Percentiles rank a stretch among this genome's conserved stretches.
These are phyloP conservation scores for Sporothrix phasma DNA, from an alignment of 2,329 filamentous ascomycete genomes.

Conservation along the genomic window DNA sequence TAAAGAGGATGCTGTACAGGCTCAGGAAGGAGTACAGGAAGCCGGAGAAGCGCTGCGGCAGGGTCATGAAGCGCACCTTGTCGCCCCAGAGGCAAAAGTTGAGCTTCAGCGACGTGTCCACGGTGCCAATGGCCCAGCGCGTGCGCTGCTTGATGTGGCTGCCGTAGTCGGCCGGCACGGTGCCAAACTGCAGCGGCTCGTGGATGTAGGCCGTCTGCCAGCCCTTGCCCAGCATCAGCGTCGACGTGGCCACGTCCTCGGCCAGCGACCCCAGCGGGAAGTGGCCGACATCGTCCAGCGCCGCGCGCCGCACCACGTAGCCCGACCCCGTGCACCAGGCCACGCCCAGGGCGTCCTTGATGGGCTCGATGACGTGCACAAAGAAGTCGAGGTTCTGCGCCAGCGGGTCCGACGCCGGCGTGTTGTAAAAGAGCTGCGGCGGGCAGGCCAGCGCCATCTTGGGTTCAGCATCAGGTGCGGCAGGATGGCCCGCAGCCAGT, in stretches of 20 bases:
- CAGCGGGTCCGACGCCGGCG: conserved; percentile 47
- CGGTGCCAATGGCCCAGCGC: conserved; percentile 45
- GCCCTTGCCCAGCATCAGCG: conserved; percentile 46
- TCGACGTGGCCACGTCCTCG: conserved; percentile 52
- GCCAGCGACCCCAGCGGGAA: conserved; percentile 50
- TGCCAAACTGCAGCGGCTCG: conserved; percentile 50
- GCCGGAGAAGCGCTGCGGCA: conserved; percentile 48
- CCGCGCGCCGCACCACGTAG: conserved; percentile 47
- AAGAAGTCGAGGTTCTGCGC: conserved; percentile 50
- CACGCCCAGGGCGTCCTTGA: conserved; percentile 42
- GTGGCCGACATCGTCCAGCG: conserved; percentile 51
- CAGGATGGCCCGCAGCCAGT: conserved; percentile 50
- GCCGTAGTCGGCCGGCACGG: conserved; percentile 46
- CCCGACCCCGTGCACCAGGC: conserved; percentile 56
- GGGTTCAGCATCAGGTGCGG: conserved; percentile 46
- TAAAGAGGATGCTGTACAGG: conserved; percentile 34
- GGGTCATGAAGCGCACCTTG: conserved; percentile 41
- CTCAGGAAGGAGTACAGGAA: conserved; percentile 44
- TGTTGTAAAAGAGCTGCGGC: conserved; percentile 54
- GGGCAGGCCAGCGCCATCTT: conserved; percentile 50
- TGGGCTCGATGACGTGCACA: conserved; percentile 42
- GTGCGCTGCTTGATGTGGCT: conserved; percentile 48
- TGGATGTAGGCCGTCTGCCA: conserved; percentile 54
- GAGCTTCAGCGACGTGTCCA: conserved; percentile 50
- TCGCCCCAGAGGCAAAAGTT: conserved; percentile 50